Evolutionary conservation across 768 basidiomycete species (phyloP).

Genomic region (Lactarius sanguifluus): DNA sequence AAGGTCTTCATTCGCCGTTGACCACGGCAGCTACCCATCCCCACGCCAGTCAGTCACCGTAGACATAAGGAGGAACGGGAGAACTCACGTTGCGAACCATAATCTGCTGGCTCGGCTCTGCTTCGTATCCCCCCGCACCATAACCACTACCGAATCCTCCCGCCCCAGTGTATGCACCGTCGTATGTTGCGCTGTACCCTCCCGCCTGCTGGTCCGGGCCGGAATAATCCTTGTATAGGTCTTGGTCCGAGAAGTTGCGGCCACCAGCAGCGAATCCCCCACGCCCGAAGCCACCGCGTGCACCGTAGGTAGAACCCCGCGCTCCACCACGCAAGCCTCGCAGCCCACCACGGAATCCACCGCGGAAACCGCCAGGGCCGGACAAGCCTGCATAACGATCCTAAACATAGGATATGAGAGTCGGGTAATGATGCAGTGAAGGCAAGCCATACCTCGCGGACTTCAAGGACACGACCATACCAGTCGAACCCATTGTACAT

Average conservation of each 20-base stretch:
- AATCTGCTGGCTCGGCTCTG: conserved; percentile 94
- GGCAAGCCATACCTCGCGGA: conserved; percentile 70
- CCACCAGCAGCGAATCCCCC: conserved; percentile 48
- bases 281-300: conserved; percentile 54
- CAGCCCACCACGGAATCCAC: conserved; percentile 48
- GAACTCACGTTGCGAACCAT: conserved; percentile 94
- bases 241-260: conserved; percentile 82
- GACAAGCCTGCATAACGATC: conserved; percentile 88
- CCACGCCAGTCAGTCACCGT: background rate
- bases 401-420: conserved; percentile 37
- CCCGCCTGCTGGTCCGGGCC: conserved; percentile 72
- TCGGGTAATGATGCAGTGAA: background rate
- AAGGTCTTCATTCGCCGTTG: conserved; percentile 96
- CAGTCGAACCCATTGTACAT: conserved; percentile 99
- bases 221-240: conserved; percentile 90
- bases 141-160: conserved; percentile 30
- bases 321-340: conserved; percentile 48
- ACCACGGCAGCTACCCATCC: conserved; percentile 82
- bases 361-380: conserved; percentile 58
- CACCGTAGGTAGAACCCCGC: conserved; percentile 54
- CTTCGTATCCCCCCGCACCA: conserved; percentile 43
- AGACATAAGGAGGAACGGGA: background rate
- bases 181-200: conserved; percentile 40
- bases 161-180: conserved; percentile 38
- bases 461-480: conserved; percentile 94